A percentile compares a stretch with the other conserved stretches of the same genome.
Evolutionary conservation across 2,329 filamentous ascomycete genomes (phyloP).

Genomic region (Fusarium chlamydosporum): DNA sequence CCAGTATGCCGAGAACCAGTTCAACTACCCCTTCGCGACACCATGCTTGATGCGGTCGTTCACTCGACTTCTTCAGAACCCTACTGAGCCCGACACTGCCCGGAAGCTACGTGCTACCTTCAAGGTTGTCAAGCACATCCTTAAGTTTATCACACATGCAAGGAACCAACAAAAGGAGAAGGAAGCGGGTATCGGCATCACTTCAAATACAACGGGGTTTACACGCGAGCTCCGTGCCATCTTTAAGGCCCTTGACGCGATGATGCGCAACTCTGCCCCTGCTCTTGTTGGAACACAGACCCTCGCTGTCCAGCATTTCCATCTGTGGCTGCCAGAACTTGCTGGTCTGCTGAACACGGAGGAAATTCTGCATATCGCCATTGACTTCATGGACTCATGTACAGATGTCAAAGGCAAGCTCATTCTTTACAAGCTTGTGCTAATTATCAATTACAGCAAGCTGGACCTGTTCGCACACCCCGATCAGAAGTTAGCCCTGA

Average conservation of each 20-base stretch:
- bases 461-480: slow-evolving; percentile 84
- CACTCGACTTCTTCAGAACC: slow-evolving; percentile 83
- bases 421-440: slow-evolving; percentile 88
- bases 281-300: slow-evolving; percentile 95
- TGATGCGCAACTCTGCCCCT: slow-evolving; percentile 90
- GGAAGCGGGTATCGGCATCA: slow-evolving; percentile 88
- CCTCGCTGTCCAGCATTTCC: slow-evolving; percentile 94
- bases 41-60: slow-evolving; percentile 90
- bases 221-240: slow-evolving; percentile 86
- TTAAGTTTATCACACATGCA: slow-evolving; percentile 95
- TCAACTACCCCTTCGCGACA: slow-evolving; percentile 94
- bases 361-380: slow-evolving; percentile 91
- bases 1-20: slow-evolving; percentile 87
- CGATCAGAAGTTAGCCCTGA: slow-evolving; percentile 79
- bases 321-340: slow-evolving; percentile 96
- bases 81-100: slow-evolving; percentile 85
- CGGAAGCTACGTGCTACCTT: slow-evolving; percentile 90
- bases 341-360: slow-evolving; percentile 80
- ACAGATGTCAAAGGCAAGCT: slow-evolving; percentile 89
- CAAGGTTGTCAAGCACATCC: slow-evolving; percentile 92
- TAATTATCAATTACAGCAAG: slow-evolving; percentile 92
- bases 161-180: slow-evolving; percentile 89
- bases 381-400: slow-evolving; percentile 95
- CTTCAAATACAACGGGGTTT: slow-evolving; percentile 78
- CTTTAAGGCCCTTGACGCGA: slow-evolving; percentile 87